phyloP scores from a whole-genome alignment of 2,329 filamentous ascomycete genomes.

The Fusarium sp. region DNA sequence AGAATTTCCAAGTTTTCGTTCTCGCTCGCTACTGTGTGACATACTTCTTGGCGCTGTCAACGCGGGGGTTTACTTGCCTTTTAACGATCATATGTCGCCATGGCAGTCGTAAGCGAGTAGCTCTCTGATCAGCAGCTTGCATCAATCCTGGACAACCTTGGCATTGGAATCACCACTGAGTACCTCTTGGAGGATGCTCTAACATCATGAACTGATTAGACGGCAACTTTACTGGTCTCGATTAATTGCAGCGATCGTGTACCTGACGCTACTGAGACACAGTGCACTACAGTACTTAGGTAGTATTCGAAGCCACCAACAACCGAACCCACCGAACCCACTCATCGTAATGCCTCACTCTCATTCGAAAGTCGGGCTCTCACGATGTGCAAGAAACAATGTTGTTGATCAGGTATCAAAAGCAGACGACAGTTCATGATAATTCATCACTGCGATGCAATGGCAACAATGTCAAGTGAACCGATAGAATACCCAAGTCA shows the following conservation, averaged over 20 bases:
- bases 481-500: conserved; percentile 21
- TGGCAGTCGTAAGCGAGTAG: not conserved
- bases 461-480: not conserved
- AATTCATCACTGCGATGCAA: not conserved
- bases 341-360: not conserved
- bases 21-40: conserved; percentile 2
- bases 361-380: not conserved
- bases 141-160: not conserved
- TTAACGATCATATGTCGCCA: not conserved
- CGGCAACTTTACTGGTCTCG: not conserved
- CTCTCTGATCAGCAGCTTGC: not conserved
- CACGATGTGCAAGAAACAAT: not conserved
- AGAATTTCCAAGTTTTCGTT: not conserved
- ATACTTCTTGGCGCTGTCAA: not conserved
- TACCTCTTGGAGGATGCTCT: too few species aligned
- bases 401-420: not conserved
- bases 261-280: not conserved
- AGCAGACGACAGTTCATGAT: not conserved
- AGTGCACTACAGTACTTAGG: not conserved
- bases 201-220: not conserved
- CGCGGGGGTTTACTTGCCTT: not conserved
- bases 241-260: not conserved
- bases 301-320: not conserved
- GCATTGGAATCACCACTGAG: too few species aligned
- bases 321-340: not conserved